Base-by-base conservation (phyloP, 169 alveolate species). In the Plasmodium ovale region DNA sequence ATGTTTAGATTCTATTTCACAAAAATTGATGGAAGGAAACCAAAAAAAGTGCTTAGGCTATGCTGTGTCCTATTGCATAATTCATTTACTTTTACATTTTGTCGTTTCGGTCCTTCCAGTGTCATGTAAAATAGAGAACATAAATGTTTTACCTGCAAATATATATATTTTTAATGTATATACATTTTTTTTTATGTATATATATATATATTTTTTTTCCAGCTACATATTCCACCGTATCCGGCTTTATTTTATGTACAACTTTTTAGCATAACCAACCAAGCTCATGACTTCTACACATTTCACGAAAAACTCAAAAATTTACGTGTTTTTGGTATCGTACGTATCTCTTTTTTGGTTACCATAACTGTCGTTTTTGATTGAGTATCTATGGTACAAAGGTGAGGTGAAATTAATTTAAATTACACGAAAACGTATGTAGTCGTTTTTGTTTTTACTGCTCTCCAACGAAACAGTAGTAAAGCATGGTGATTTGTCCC, bases 11-110 rank as follows among this genome's bases (percentile, higher is more conserved):
- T 67, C 5, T 70, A 27, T 9, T 49, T 49, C 31, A 51, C 29
- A 44, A 70, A 70, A 51, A 5, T 70, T 23, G 27, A 47, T 25
- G 84, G 44, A 4, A 47, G 33, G 49, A 70, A 67, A 70, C 9
- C 84, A 14, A 70, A 70, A 51, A 70, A 70, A 47, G n/a, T 49
- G 67, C 29, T 70, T 70, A 31, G 84, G 49, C 54, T 70, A 70
- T 23, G 84, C 49, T n/a, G 2, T 49, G 33, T 47, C 84, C 2
- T 70, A 51, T 49, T 10, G 27, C 25, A 25, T 70, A 47, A 70
- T 70, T 25, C 84, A 70, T 29, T 70, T 70, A 10, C 12, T 44
- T 25, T 31, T 70, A 29, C 49, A 47, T 51, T 1, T 16, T 16
- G 3, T 47, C 2, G 47, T 49, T 12, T 70, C 49, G 7, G 67